Evolutionary conservation across 768 basidiomycete genomes (phyloP).

Genomic region (Tricholoma matsutake): DNA sequence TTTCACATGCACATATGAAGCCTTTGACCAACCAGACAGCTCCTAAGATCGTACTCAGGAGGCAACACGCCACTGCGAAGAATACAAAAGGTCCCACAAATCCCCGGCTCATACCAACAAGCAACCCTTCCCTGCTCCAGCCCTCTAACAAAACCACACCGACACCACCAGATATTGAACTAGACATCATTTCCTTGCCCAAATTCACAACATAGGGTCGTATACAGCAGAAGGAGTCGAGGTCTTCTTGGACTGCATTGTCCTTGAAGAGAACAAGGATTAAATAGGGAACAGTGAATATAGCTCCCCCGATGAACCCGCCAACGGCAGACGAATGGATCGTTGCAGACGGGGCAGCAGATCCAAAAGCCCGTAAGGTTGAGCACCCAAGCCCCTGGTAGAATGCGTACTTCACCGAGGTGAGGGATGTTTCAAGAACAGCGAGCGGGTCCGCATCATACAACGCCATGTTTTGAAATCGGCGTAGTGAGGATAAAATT

Average conservation of each 20-base stretch:
- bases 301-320: conserved; percentile 16
- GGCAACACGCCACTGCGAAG: conserved; percentile 2
- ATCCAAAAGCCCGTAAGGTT: neutral
- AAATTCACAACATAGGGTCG: conserved; percentile 1
- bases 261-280: conserved; percentile 7
- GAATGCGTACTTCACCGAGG: conserved; percentile 19
- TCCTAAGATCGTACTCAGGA: conserved; percentile 6
- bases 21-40: neutral
- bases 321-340: neutral
- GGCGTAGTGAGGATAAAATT: neutral
- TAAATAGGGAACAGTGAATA: conserved; percentile 17
- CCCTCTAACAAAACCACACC: conserved; percentile 9
- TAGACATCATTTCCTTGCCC: conserved; percentile 13
- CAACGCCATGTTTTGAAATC: neutral
- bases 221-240: neutral
- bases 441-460: conserved; percentile 7
- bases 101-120: conserved; percentile 5
- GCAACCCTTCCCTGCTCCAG: conserved; percentile 1
- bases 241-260: neutral
- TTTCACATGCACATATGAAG: neutral
- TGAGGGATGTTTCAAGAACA: conserved; percentile 16
- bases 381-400: conserved; percentile 14
- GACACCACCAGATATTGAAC: conserved; percentile 8
- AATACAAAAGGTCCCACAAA: conserved; percentile 9
- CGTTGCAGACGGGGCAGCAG: conserved; percentile 1